Percentiles rank a stretch among this genome's conserved stretches.
These are phyloP conservation scores for Nannizzia gypsea DNA, from an alignment of 2,329 filamentous ascomycete genomes.

Conservation along the genomic window DNA sequence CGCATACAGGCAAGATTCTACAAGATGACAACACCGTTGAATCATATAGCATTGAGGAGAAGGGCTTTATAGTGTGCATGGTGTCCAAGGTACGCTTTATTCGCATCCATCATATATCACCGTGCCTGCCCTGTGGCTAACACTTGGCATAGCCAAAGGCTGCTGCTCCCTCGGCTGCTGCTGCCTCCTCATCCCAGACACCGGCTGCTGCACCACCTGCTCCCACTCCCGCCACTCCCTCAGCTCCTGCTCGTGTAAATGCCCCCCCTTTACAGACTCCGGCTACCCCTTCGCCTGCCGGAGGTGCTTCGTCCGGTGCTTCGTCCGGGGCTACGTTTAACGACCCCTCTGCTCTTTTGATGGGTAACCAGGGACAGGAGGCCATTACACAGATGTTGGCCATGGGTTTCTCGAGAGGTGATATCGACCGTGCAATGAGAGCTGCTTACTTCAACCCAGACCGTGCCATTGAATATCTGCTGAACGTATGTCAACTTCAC, in stretches of 20 bases:
- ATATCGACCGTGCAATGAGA: constrained; percentile 89
- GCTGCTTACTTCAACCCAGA: constrained; percentile 96
- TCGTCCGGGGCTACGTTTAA: constrained; percentile 40
- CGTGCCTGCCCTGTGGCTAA: background rate
- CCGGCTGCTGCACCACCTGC: constrained; percentile 21
- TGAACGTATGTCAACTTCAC: constrained; percentile 52
- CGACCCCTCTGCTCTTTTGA: constrained; percentile 69
- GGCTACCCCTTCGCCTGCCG: constrained; percentile 15
- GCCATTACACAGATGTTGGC: constrained; percentile 88
- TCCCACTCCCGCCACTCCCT: constrained; percentile 10
- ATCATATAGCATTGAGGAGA: constrained; percentile 97
- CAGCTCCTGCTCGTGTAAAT: constrained; percentile 13
- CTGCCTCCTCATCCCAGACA: constrained; percentile 24
- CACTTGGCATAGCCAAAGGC: constrained; percentile 55
- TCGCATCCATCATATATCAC: too few relatives aligned
- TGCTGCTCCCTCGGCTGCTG: constrained; percentile 37
- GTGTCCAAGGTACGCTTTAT: constrained; percentile 65
- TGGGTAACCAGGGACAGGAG: constrained; percentile 69
- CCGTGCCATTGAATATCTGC: constrained; percentile 88
- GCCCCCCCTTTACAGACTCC: constrained; percentile 10
- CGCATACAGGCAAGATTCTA: constrained; percentile 73
- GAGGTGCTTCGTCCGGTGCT: constrained; percentile 17
- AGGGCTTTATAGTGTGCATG: constrained; percentile 98
- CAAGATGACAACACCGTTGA: constrained; percentile 96
- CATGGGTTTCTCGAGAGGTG: constrained; percentile 83